Evolutionary conservation across 768 basidiomycete genomes (phyloP), one percentile per base, ranked within the genome.

Genomic region (Russula foetens): DNA sequence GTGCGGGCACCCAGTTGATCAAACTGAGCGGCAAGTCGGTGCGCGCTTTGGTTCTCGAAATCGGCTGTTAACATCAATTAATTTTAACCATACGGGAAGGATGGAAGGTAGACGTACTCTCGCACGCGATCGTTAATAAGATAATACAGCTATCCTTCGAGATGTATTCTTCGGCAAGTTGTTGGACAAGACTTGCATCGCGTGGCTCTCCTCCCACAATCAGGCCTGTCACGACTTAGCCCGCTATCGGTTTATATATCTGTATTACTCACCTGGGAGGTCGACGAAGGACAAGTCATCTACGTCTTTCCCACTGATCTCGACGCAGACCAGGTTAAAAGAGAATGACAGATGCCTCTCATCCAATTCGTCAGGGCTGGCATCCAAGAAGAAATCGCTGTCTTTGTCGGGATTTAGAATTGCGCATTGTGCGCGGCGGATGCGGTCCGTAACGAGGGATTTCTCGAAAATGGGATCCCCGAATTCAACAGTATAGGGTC

Each of bases 1-100:
- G 88, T 91, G 4, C 87, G 77, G 52, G 76, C 77, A 0, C 88
- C 87, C 1, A 80, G 72, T 0, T 83, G 81, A 62, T 90, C 88
- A 50, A 79, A 72, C 15, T 72, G 52, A 66, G 83, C 84, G 0
- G 86, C 82, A 0, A 91, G 72, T n/a, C 79, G 74, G 59, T 85
- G 83, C 0, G 88, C 88, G 0, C 84, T 85, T 69, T 91, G 88
- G 45, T 88, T 92, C 65, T 90, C 86, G 21, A 87, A 88, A 63
- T 92, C 88, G 53, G 87, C 90, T 91, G 56, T 11, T 12, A 38
- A 48, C 45, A 4, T 15, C 28, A 24, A 50, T 23, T 54, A 54
- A 12, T 4, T 2, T 1, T n/a, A n/a, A n/a, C n/a, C n/a, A n/a
- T 15, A 50, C 12, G 17, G 53, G 33, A 19, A 15, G 47, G 44